These are phyloP conservation scores for Scenedesmus sp. DNA, from an alignment of 163 green algal species.

Conservation along the genomic window DNA sequence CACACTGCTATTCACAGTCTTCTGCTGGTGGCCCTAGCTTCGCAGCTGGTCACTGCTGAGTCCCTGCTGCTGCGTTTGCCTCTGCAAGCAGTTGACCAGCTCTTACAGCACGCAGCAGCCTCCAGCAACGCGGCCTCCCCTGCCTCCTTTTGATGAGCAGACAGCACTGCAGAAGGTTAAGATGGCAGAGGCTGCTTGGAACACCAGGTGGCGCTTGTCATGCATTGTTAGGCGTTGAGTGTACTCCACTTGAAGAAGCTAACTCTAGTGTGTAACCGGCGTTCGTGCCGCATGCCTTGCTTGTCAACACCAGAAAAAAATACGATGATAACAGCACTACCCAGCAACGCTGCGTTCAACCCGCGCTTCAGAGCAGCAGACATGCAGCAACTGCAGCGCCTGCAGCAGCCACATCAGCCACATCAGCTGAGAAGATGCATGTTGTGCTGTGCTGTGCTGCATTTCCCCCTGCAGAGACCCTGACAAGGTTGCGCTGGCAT, in stretches of 20 bases:
- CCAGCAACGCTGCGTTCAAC: too few species aligned
- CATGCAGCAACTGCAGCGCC: too few species aligned
- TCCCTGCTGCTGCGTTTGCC: background rate
- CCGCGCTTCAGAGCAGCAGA: too few species aligned
- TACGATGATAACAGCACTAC: too few species aligned
- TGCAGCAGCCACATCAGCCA: too few species aligned
- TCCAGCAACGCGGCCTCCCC: constrained; percentile 7
- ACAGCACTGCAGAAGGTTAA: constrained; percentile 49
- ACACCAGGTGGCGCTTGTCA: constrained; percentile 35
- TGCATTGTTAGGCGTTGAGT: background rate
- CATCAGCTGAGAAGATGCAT: background rate
- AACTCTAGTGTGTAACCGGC: background rate
- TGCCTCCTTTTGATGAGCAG: constrained; percentile 44
- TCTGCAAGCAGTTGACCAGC: background rate
- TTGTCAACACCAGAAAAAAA: background rate
- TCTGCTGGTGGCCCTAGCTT: background rate
- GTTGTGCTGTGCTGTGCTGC: background rate
- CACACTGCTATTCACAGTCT: constrained; percentile 3
- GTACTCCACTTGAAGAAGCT: too few species aligned
- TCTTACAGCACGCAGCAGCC: background rate
- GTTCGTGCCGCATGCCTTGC: background rate
- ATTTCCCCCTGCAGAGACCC: constrained; percentile 43
- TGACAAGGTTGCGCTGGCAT: constrained; percentile 36
- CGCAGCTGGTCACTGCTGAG: background rate
- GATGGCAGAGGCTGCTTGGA: constrained; percentile 57